Evolutionary conservation across 1,284 basidiomycete species (phyloP), one percentile per base, ranked within the genome.

Genomic region (Microbotryum violaceum): DNA sequence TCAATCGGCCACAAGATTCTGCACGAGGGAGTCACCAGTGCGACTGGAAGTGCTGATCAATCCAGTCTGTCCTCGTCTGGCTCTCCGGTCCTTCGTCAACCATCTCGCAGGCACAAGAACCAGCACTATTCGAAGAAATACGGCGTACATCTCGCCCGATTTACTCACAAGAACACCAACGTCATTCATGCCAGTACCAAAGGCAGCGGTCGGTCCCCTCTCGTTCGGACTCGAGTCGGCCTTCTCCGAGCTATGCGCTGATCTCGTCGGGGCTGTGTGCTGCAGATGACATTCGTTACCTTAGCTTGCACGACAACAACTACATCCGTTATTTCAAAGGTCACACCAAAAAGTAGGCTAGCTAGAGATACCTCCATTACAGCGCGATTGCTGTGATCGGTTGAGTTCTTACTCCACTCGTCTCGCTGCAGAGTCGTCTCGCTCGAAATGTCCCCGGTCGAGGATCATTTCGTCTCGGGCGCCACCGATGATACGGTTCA

Each of bases 241-340:
- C 37, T 12, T 18, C 14, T 18, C 37, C 37, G 37, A 42, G 37
- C 37, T 16, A 10, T 42, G 37, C 37, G 16, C 37, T 42, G 14
- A 42, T 42, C 12, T 16, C 16, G 37, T 18, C 37, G 37, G 37
- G 37, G 12, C 31, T 54, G 8, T 29, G 42, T 23, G 25, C 52
- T 29, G 2, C 58, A 74, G 75, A 97, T 71, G 91, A 89, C 1
- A 84, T 99, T 64, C 85, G 96, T 27, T 97, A 97, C 75, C 91
- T 96, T 71, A 91, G 89, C 2, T 75, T 97, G 61, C 90, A 97
- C 76, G 91, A 96, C 80, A 97, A 97, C 80, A 90, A 87, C 75
- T 99, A 93, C 74, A 78, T 97, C 37, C 85, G 89, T 68, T 98
- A 98, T 77, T 97, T 94, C 79, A 87, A 85, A 70, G 96, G 96